These are phyloP conservation scores for Triangularia setosa DNA, from an alignment of 2,329 filamentous ascomycete genomes.

Conservation along the genomic window DNA sequence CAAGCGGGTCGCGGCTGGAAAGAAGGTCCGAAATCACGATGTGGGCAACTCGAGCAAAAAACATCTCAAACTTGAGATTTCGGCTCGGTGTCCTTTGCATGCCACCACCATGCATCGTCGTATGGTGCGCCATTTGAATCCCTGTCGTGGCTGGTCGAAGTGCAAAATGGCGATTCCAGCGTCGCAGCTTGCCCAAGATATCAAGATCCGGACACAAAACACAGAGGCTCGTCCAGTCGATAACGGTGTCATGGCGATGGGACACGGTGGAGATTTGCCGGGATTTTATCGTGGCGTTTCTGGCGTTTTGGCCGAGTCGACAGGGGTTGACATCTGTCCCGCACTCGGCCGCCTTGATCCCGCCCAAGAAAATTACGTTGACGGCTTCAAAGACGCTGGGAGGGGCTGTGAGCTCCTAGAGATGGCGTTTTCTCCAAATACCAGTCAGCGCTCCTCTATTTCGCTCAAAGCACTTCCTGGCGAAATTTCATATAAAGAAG, in stretches of 20 bases:
- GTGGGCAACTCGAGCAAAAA: conserved; percentile 1
- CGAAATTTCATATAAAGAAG: background rate
- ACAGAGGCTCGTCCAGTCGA: background rate
- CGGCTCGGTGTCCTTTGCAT: conserved; percentile 15
- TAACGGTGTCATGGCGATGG: background rate
- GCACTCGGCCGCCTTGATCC: conserved; percentile 17
- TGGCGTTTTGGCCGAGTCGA: background rate
- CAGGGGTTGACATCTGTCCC: conserved; percentile 12
- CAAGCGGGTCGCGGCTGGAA: conserved; percentile 11
- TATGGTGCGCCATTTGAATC: conserved; percentile 18
- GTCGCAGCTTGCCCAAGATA: background rate
- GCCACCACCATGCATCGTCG: conserved; percentile 9
- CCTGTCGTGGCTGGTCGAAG: conserved; percentile 1
- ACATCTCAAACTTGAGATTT: conserved; percentile 9
- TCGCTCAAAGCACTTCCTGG: background rate
- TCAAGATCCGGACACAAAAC: background rate
- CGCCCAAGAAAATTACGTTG: conserved; percentile 20
- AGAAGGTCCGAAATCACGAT: conserved; percentile 20
- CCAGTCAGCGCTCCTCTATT: background rate
- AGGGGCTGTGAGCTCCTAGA: background rate
- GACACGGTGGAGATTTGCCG: conserved; percentile 7
- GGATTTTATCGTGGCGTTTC: conserved; percentile 18
- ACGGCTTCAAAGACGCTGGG: conserved; percentile 3
- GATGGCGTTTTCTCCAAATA: background rate
- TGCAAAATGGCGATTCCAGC: background rate